Conservation (phyloP, 2,329 filamentous ascomycete species). For the Zelopaecilomyces penicillatus region DNA sequence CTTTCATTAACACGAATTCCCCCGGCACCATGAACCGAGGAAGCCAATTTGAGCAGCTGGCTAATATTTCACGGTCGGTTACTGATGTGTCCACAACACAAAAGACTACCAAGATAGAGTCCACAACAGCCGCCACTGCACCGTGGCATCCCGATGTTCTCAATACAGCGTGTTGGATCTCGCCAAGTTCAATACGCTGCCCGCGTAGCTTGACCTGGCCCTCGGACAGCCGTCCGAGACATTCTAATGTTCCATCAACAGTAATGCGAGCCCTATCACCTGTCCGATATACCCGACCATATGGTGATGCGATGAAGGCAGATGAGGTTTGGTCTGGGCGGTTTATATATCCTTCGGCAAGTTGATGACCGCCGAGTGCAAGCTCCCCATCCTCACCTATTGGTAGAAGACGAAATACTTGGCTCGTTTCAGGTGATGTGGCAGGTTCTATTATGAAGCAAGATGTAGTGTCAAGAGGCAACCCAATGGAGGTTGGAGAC, state of each 20-base stretch:
- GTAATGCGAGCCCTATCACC: conserved; percentile 72
- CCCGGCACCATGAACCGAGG: conserved; percentile 76
- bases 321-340: conserved; percentile 63
- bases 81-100: conserved; percentile 45
- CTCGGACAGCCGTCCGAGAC: conserved; percentile 67
- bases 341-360: conserved; percentile 77
- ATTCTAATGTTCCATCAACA: conserved; percentile 65
- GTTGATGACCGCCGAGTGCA: conserved; percentile 69
- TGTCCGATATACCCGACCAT: conserved; percentile 71
- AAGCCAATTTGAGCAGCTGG: conserved; percentile 64
- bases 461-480: conserved; percentile 73
- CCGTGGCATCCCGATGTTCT: conserved; percentile 54
- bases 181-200: conserved; percentile 73
- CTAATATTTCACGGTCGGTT: conserved; percentile 36
- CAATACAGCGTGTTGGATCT: conserved; percentile 63
- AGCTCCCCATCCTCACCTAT: conserved; percentile 68
- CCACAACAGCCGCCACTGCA: conserved; percentile 58
- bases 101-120: conserved; percentile 65
- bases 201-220: conserved; percentile 84
- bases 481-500: conserved; percentile 62
- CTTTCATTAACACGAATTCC: conserved; percentile 55
- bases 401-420: conserved; percentile 46
- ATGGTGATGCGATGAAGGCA: conserved; percentile 61
- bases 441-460: conserved; percentile 57
- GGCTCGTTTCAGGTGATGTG: conserved; percentile 9